Evolutionary conservation across 805 yeast genomes (phyloP).

Genomic region (Schwanniomyces pseudopolymorphus): DNA sequence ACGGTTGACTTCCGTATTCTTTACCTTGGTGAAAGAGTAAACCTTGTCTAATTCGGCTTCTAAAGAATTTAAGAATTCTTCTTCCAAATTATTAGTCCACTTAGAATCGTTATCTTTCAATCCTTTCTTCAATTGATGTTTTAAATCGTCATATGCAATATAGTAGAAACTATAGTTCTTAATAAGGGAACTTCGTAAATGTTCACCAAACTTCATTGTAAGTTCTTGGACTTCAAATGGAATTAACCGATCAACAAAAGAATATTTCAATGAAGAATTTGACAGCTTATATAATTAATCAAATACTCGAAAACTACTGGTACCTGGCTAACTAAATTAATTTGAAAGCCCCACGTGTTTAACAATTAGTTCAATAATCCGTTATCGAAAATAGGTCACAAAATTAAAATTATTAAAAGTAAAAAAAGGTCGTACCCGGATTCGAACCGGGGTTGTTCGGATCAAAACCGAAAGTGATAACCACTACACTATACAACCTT

Average conservation of each 20-base stretch:
- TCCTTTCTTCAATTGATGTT: slow-evolving; percentile 72
- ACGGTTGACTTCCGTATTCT: slow-evolving; percentile 80
- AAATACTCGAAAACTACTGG: not conserved
- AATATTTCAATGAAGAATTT: not conserved
- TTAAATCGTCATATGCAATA: slow-evolving; percentile 87
- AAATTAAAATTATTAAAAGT: not conserved
- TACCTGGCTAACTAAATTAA: not conserved
- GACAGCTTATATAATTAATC: not conserved
- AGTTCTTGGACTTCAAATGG: not conserved
- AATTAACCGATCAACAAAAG: not conserved
- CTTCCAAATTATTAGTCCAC: slow-evolving; percentile 83
- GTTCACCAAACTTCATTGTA: slow-evolving; percentile 93
- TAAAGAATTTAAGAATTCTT: slow-evolving; percentile 68
- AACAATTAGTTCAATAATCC: not conserved
- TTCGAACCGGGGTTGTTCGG: slow-evolving; percentile 83
- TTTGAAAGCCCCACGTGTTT: not conserved
- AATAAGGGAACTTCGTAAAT: slow-evolving; percentile 82
- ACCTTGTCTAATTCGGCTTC: slow-evolving; percentile 92
- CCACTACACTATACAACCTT: slow-evolving; percentile 70
- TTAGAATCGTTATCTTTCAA: slow-evolving; percentile 51
- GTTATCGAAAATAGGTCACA: not conserved
- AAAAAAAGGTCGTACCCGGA: slow-evolving; percentile 71
- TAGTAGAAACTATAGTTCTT: slow-evolving; percentile 90
- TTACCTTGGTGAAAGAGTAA: slow-evolving; percentile 84
- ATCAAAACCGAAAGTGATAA: slow-evolving; percentile 80